phyloP scores from a whole-genome alignment of 1,284 basidiomycete species.

The Sporisorium scitamineum region DNA sequence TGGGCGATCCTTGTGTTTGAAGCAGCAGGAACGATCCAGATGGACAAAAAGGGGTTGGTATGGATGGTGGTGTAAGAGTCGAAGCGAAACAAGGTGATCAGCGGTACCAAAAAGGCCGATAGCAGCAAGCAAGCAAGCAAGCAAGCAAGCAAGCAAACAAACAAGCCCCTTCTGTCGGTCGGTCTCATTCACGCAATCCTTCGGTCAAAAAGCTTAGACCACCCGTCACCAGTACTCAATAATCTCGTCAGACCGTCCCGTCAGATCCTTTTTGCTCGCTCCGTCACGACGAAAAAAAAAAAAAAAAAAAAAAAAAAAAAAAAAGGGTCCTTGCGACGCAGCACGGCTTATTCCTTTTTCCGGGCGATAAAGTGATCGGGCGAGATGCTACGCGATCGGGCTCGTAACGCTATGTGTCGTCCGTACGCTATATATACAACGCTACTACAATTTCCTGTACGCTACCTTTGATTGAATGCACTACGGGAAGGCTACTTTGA shows the following conservation, averaged over 20 bases:
- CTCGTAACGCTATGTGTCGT: too few species aligned
- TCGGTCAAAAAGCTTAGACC: background rate
- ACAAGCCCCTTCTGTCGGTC: too few species aligned
- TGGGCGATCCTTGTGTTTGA: slow-evolving; percentile 19
- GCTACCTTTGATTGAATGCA: too few species aligned
- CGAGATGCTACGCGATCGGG: too few species aligned
- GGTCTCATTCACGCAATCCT: slow-evolving; percentile 5
- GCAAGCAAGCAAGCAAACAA: too few species aligned
- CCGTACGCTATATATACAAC: too few species aligned
- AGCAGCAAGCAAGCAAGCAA: background rate
- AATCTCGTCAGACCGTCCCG: background rate
- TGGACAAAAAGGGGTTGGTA: background rate
- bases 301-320: background rate
- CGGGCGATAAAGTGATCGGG: too few species aligned
- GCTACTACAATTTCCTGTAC: too few species aligned
- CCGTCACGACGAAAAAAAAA: background rate
- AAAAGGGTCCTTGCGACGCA: background rate
- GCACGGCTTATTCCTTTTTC: too few species aligned
- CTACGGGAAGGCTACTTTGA: too few species aligned
- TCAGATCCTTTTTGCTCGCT: background rate
- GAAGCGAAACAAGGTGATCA: slow-evolving; percentile 1
- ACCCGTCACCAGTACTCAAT: too few species aligned
- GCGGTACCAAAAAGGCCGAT: background rate
- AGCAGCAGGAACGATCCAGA: slow-evolving; percentile 36
- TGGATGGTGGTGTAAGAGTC: slow-evolving; percentile 1